Base-by-base conservation (phyloP, 768 basidiomycete genomes). In the Pleurotus pulmonarius region DNA sequence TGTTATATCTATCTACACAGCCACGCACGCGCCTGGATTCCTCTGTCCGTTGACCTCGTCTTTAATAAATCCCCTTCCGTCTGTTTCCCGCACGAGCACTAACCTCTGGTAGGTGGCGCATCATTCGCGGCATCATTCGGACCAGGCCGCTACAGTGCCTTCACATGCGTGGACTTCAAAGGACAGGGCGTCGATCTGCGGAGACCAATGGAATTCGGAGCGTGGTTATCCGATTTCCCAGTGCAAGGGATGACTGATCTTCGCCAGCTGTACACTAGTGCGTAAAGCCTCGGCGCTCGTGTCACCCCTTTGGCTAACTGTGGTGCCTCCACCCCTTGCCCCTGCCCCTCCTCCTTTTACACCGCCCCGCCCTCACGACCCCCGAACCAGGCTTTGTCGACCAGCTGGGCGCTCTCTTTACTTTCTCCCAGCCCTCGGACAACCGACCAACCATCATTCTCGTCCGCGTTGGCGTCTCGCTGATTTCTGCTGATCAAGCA, bases 381-480 rank as follows among this genome's bases (percentile, higher is more conserved):
- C 8, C 25, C 22, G n/a, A 16, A 39, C 4, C 52, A 83, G 82
- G 78, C 24, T 79, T 77, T 58, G 65, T 72, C 12, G 73, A 75
- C n/a, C 75, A 83, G 61, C 67, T 81, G 48, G 83, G 85, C 11
- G 82, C 77, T 1, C 60, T 84, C 6, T 68, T 84, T 47, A 80
- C 80, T 0, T 85, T 83, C 68, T 64, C 64, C 1, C 80, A 77
- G 4, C 69, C 74, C 20, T 74, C 77, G 0, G 55, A 62, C 5
- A 61, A 64, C n/a, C 49, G 58, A 9, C 58, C 63, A 7, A 80
- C 79, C 0, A 70, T 75, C 1, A 80, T 87, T 56, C 71, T 84
- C 18, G 83, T 74, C 1, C 80, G 85, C n/a, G 77, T 82, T 3
- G 85, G 86, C n/a, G 77, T 87, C 5, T 86, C 84, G 0, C 77